A percentile compares a stretch with the other conserved stretches of the same genome.
These are phyloP conservation scores for Fusarium haematococcum DNA, from an alignment of 2,329 filamentous ascomycete genomes.

Conservation along the genomic window DNA sequence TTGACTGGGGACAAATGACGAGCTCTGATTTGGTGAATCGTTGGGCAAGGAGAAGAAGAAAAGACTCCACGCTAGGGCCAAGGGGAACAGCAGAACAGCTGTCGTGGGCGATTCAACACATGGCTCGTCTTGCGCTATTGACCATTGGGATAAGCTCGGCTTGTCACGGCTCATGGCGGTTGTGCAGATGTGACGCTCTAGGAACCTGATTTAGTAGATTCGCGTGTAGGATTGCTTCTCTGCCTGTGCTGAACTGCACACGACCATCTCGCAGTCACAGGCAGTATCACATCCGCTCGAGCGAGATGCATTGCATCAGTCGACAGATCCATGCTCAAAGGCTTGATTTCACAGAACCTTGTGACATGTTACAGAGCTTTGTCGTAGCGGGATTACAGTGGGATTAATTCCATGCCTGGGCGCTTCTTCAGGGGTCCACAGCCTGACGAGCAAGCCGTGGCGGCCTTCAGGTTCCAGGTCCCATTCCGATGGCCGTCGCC, in stretches of 20 bases:
- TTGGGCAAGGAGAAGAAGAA: conserved; percentile 1
- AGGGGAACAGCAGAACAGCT: conserved; percentile 19
- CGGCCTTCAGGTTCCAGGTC: background rate
- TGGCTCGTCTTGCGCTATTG: conserved; percentile 13
- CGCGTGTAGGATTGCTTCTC: background rate
- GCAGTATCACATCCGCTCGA: background rate
- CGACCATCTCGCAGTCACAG: background rate
- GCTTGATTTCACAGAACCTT: background rate
- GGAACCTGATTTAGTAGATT: background rate
- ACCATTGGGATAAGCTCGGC: conserved; percentile 14
- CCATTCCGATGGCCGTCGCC: background rate
- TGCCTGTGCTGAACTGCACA: background rate
- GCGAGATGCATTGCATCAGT: background rate
- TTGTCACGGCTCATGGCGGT: conserved; percentile 26
- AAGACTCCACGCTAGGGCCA: conserved; percentile 31
- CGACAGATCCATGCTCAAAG: background rate
- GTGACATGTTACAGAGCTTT: background rate
- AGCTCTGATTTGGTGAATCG: conserved; percentile 20
- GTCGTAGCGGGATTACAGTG: background rate
- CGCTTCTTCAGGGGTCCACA: background rate
- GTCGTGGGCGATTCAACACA: conserved; percentile 17
- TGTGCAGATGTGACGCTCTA: background rate
- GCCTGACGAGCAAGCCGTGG: background rate
- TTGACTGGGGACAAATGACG: background rate
- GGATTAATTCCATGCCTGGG: background rate